A percentile compares a stretch with the other conserved stretches of the same genome.
Conservation (phyloP, 2,329 filamentous ascomycete species). For the Ophiostoma triangulosporum region DNA sequence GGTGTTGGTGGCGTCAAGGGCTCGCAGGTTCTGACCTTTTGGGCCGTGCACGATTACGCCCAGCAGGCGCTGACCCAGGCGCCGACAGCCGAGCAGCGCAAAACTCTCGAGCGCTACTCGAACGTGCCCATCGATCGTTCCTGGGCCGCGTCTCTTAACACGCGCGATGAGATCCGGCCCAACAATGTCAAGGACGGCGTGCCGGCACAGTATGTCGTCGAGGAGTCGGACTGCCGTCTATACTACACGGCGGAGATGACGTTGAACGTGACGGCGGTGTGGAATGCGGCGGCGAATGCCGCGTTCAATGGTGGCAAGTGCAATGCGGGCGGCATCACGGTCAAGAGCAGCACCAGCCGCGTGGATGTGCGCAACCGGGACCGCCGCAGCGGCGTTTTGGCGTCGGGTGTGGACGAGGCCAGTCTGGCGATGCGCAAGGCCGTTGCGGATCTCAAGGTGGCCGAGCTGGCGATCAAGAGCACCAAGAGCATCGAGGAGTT, state of each 20-base stretch:
- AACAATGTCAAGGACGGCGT: conserved; percentile 25
- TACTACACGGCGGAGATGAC: conserved; percentile 37
- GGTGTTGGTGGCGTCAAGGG: conserved; percentile 56
- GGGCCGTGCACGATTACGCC: conserved; percentile 12
- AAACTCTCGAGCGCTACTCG: conserved; percentile 7
- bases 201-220: conserved; percentile 35
- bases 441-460: conserved; percentile 1
- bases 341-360: conserved; percentile 2
- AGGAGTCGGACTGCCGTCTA: conserved; percentile 36
- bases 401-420: conserved; percentile 2
- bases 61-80: conserved; percentile 6
- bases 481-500: background rate
- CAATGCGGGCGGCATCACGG: conserved; percentile 5
- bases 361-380: background rate
- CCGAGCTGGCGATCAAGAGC: background rate
- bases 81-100: conserved; percentile 8
- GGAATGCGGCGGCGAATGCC: conserved; percentile 30
- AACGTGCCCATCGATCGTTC: too few relatives aligned
- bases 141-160: conserved; percentile 21
- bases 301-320: conserved; percentile 19
- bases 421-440: background rate
- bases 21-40: conserved; percentile 15
- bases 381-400: background rate
- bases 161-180: conserved; percentile 25
- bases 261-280: conserved; percentile 30